Base-by-base conservation (phyloP, 2,329 filamentous ascomycete genomes). In the Fusarium sp. region DNA sequence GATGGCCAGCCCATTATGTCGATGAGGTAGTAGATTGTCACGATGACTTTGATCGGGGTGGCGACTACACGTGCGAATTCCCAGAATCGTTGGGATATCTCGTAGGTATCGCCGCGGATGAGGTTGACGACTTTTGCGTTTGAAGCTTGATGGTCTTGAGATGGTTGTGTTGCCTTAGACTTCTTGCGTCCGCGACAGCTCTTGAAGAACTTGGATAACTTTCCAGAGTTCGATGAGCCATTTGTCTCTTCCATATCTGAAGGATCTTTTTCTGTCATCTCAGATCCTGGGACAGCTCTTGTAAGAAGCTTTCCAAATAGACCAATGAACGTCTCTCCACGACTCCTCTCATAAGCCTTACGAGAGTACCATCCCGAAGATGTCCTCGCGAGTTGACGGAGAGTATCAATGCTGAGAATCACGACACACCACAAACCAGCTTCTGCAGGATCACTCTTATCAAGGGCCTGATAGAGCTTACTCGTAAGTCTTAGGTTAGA, bases 111-210 rank as follows among this genome's bases (percentile, higher is more conserved):
- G 63, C 87, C 90, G 51, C 93, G 90, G 84, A 97, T 92, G 4
- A 97, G 81, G 74, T 97, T 97, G 66, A 97, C 87, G 54, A 97
- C 96, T 77, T 97, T 97, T 10, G 94, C 94, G 81, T 95, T 95
- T 0, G 92, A 94, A 0, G 94, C 93, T 4, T 91, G 88, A 59
- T 76, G 77, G 43, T 78, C 80, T 6, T 89, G 58, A 0, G 43
- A 16, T 6, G 53, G 27, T 5, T 44, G 45, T 2, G n/a, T 11
- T 2, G 51, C 11, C 6, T 56, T 75, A 12, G 59, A 53, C 43
- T 68, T 71, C 16, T 63, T 50, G 4, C 67, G 45, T 4, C 75
- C 66, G 9, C 70, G 77, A 16, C 69, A 66, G 18, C 45, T 54
- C 12, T 54, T 59, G 15, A 77, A 67, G 46, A 77, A 61, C 1